Percentiles rank a stretch among this genome's conserved stretches.
Conservation (phyloP, 106 monocot species). For the Apostasia ramifera region DNA sequence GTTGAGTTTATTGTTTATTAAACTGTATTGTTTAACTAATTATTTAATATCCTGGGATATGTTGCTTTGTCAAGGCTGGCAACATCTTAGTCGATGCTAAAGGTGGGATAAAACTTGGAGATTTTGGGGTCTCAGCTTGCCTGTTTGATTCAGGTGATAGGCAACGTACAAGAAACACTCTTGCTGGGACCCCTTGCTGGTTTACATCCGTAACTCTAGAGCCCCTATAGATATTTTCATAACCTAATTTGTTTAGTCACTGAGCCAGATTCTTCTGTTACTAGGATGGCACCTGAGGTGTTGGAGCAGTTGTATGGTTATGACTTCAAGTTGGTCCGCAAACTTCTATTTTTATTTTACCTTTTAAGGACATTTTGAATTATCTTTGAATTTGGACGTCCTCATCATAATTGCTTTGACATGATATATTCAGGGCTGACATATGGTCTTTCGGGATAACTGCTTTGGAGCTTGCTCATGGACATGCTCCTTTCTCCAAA, state of each 20-base stretch:
- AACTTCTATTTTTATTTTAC: constrained; percentile 2
- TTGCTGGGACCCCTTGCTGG: constrained; percentile 97
- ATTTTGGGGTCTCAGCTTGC: constrained; percentile 90
- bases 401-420: neutral
- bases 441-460: constrained; percentile 99
- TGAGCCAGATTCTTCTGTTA: neutral
- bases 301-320: constrained; percentile 72
- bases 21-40: neutral
- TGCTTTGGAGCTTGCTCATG: constrained; percentile 90
- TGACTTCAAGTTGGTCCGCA: constrained; percentile 65
- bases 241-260: neutral
- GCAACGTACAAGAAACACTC: constrained; percentile 73
- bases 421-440: constrained; percentile 59
- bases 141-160: constrained; percentile 88
- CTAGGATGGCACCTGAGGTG: constrained; percentile 97
- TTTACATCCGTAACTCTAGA: constrained; percentile 12
- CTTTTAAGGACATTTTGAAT: neutral
- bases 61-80: constrained; percentile 46
- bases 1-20: neutral
- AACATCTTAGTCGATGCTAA: constrained; percentile 71
- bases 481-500: constrained; percentile 11
- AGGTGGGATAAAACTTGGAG: constrained; percentile 78
- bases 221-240: neutral
- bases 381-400: neutral
- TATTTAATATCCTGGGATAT: neutral